phyloP scores from a whole-genome alignment of 2,329 filamentous ascomycete species.

The Lojkania enalia region DNA sequence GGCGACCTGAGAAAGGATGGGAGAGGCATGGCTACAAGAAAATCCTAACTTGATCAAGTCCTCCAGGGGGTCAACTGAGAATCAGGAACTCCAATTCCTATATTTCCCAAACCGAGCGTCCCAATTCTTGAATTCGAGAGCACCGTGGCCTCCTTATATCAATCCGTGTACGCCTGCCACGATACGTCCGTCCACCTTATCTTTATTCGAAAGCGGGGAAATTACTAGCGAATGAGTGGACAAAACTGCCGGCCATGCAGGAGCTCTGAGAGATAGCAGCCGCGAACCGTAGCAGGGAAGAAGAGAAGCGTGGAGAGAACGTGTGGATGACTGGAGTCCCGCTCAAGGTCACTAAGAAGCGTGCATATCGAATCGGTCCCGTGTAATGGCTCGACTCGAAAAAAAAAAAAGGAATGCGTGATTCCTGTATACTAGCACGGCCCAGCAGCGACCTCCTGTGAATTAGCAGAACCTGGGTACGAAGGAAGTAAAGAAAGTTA shows the following conservation, averaged over 20 bases:
- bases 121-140: slow-evolving; percentile 8
- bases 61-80: not conserved
- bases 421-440: slow-evolving; percentile 8
- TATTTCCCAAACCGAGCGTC: not conserved
- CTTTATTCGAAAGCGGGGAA: slow-evolving; percentile 13
- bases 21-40: slow-evolving; percentile 32
- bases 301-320: slow-evolving; percentile 18
- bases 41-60: slow-evolving; percentile 2
- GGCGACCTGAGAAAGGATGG: slow-evolving; percentile 41
- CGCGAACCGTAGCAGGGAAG: slow-evolving; percentile 17
- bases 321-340: slow-evolving; percentile 39
- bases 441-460: slow-evolving; percentile 5
- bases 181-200: slow-evolving; percentile 31
- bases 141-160: slow-evolving; percentile 35
- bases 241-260: slow-evolving; percentile 30
- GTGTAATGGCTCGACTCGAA: slow-evolving; percentile 22
- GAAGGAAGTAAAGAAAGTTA: slow-evolving; percentile 3
- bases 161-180: slow-evolving; percentile 18
- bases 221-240: slow-evolving; percentile 30
- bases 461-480: slow-evolving; percentile 7
- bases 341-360: slow-evolving; percentile 31
- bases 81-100: not conserved
- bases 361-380: slow-evolving; percentile 28
- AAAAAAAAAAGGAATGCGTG: slow-evolving; percentile 18
- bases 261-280: slow-evolving; percentile 21